Conservation (phyloP, 306 rosid genomes). For the Rubus idaeus region DNA sequence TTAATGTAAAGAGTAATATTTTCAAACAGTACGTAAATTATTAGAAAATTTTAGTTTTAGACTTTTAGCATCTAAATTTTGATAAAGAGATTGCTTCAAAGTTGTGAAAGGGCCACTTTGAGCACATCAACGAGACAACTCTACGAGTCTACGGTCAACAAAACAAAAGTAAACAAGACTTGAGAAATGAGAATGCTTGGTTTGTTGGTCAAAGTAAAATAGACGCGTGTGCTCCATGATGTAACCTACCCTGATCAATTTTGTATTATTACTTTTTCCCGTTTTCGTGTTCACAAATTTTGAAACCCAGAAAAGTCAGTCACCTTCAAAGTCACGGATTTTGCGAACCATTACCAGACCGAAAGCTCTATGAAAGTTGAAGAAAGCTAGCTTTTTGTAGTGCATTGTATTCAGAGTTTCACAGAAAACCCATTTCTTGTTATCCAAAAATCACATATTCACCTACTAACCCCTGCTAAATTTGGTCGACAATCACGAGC, state of each 20-base stretch:
- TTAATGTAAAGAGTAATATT: too few relatives aligned
- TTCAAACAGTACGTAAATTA: too few relatives aligned
- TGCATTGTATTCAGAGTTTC: constrained; percentile 37
- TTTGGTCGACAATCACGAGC: constrained; percentile 11
- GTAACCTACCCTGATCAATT: not conserved
- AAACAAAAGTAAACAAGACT: too few relatives aligned
- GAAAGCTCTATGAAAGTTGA: constrained; percentile 24
- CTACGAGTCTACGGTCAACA: too few relatives aligned
- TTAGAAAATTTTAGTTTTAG: too few relatives aligned
- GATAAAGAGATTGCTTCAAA: too few relatives aligned
- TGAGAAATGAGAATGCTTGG: not conserved
- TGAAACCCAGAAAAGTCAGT: constrained; percentile 30
- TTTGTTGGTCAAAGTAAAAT: not conserved
- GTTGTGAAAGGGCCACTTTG: too few relatives aligned
- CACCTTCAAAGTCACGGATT: constrained; percentile 46
- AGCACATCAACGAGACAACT: too few relatives aligned
- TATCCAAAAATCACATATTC: constrained; percentile 9
- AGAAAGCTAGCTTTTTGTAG: constrained; percentile 21
- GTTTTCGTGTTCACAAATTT: constrained; percentile 1
- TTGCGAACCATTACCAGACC: constrained; percentile 36
- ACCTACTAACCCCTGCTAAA: not conserved
- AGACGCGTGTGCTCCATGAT: constrained; percentile 19
- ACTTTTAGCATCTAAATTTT: too few relatives aligned
- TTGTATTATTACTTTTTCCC: not conserved
- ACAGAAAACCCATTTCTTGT: constrained; percentile 37